Evolutionary conservation across 208 protist species (phyloP).

Genomic region (Trypanosoma conorhini): DNA sequence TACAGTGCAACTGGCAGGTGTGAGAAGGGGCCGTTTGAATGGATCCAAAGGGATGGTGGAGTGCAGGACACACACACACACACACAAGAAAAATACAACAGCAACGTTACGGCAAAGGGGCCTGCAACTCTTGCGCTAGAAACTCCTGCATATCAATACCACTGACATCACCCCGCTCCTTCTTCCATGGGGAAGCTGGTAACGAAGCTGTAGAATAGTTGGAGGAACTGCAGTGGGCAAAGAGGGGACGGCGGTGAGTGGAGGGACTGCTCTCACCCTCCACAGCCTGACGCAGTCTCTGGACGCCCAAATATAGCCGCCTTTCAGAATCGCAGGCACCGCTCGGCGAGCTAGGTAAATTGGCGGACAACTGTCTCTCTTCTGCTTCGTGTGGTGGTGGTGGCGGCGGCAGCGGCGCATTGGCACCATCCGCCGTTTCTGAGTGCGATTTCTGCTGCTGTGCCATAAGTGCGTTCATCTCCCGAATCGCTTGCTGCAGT

Average conservation of each 20-base stretch:
- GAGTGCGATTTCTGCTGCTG: not conserved
- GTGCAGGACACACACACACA: not conserved
- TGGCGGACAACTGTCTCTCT: not conserved
- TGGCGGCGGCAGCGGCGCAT: too few relatives aligned
- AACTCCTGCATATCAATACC: conserved; percentile 16
- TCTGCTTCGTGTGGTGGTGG: not conserved
- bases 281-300: conserved; percentile 3
- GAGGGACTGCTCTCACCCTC: not conserved
- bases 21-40: not conserved
- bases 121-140: conserved; percentile 16
- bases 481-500: conserved; percentile 11
- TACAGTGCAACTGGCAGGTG: not conserved
- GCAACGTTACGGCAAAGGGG: conserved; percentile 4
- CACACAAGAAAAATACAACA: not conserved
- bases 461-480: conserved; percentile 4
- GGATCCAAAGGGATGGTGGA: not conserved
- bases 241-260: not conserved
- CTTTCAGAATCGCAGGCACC: conserved; percentile 1
- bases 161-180: not conserved
- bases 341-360: not conserved
- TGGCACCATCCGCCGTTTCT: not conserved
- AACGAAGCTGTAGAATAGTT: not conserved
- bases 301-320: conserved; percentile 1
- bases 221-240: not conserved
- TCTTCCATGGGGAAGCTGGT: not conserved